These are phyloP conservation scores for Cercis canadensis DNA, from an alignment of 306 rosid genomes.

Conservation along the genomic window DNA sequence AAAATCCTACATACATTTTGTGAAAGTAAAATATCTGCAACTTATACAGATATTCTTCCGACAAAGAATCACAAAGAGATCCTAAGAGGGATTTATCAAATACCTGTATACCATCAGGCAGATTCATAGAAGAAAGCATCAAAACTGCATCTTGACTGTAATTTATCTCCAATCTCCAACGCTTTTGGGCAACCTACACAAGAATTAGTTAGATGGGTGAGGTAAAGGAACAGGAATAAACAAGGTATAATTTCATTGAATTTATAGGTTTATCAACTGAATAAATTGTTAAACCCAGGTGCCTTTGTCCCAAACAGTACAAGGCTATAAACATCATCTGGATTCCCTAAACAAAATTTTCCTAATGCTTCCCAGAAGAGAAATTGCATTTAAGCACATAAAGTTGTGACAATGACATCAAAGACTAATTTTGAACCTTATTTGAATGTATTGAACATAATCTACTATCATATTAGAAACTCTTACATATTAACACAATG, in stretches of 20 bases:
- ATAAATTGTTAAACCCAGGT: no score
- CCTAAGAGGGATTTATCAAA: background rate
- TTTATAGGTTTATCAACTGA: no score
- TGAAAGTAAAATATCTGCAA: background rate
- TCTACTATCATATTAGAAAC: no score
- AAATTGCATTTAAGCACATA: background rate
- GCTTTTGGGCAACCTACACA: constrained; percentile 82
- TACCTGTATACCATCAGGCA: constrained; percentile 98
- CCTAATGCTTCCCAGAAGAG: background rate
- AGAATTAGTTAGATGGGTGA: background rate
- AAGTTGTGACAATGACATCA: background rate
- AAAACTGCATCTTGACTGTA: constrained; percentile 78
- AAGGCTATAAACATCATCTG: background rate
- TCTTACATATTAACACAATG: background rate
- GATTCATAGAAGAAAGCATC: constrained; percentile 96
- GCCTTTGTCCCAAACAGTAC: background rate
- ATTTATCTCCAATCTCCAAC: constrained; percentile 91
- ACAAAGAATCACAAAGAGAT: constrained; percentile 9
- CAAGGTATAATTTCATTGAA: background rate
- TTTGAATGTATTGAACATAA: background rate
- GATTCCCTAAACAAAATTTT: background rate
- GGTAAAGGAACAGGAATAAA: background rate
- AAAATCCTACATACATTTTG: background rate
- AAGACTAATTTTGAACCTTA: background rate
- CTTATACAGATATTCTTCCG: background rate